These are phyloP conservation scores for Isoetes taiwanensis DNA, from an alignment of 75 land plant genomes.

Conservation along the genomic window DNA sequence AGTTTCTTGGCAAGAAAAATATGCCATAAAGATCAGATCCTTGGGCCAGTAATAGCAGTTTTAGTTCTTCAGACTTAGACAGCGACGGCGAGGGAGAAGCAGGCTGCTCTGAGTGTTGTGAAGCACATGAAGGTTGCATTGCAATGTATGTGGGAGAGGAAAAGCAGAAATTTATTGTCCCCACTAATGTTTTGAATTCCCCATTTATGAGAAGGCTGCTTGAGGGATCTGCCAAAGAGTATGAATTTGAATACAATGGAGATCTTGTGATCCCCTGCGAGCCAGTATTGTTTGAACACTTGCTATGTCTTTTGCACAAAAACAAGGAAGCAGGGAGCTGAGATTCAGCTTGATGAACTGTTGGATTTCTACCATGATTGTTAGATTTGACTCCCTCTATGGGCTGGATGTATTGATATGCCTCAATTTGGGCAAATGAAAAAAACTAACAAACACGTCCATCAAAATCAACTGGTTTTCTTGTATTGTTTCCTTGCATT, in stretches of 20 bases:
- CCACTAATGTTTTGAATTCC: neutral
- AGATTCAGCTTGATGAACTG: neutral
- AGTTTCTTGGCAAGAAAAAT: too few relatives aligned
- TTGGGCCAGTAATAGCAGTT: too few relatives aligned
- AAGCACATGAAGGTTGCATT: neutral
- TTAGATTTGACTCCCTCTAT: too few relatives aligned
- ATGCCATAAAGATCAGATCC: too few relatives aligned
- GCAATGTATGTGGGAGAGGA: neutral
- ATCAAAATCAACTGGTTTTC: too few relatives aligned
- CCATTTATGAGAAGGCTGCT: neutral
- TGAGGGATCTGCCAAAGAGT: neutral
- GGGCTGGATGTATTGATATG: too few relatives aligned
- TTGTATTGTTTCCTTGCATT: too few relatives aligned
- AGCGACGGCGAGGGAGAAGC: too few relatives aligned
- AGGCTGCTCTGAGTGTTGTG: too few relatives aligned
- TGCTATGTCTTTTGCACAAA: neutral
- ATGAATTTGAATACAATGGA: neutral
- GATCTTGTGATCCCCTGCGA: slow-evolving; percentile 4
- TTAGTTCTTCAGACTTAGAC: too few relatives aligned
- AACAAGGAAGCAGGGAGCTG: neutral
- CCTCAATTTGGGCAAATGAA: too few relatives aligned
- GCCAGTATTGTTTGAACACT: neutral
- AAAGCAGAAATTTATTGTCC: neutral
- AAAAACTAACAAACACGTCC: too few relatives aligned
- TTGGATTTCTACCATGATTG: neutral